phyloP scores from a whole-genome alignment of 148 eudicot species.

The Beta vulgaris region DNA sequence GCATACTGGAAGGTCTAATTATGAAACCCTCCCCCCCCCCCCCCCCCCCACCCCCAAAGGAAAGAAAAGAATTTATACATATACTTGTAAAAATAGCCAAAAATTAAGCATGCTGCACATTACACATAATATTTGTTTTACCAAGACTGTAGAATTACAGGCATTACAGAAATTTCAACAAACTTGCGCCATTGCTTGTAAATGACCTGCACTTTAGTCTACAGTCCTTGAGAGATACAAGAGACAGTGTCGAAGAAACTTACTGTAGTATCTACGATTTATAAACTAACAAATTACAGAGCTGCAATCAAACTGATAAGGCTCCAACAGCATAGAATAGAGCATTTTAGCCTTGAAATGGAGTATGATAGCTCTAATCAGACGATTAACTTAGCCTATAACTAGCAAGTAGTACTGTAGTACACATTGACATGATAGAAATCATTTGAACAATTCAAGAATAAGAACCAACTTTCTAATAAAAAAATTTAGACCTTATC shows the following conservation, averaged over 20 bases:
- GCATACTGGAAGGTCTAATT: too few species aligned
- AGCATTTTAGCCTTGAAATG: neutral
- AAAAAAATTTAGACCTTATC: neutral
- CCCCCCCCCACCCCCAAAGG: neutral
- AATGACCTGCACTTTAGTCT: neutral
- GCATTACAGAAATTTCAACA: neutral
- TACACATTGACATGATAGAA: conserved; percentile 2
- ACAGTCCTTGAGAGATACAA: neutral
- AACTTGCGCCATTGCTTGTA: neutral
- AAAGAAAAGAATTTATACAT: neutral
- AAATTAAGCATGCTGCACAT: neutral
- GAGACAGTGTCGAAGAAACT: neutral
- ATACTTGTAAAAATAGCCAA: neutral
- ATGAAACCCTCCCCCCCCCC: too few species aligned
- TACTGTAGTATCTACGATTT: neutral
- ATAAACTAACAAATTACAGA: neutral
- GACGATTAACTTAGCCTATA: too few species aligned
- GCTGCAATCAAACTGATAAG: too few species aligned
- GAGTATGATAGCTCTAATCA: neutral
- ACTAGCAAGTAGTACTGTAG: too few species aligned
- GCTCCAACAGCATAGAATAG: too few species aligned
- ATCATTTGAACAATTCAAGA: neutral
- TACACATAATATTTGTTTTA: neutral
- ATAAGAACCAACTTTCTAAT: neutral
- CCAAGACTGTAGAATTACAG: neutral